phyloP scores from a whole-genome alignment of 2,329 filamentous ascomycete species.

The Chaetomiaceae sp. region DNA sequence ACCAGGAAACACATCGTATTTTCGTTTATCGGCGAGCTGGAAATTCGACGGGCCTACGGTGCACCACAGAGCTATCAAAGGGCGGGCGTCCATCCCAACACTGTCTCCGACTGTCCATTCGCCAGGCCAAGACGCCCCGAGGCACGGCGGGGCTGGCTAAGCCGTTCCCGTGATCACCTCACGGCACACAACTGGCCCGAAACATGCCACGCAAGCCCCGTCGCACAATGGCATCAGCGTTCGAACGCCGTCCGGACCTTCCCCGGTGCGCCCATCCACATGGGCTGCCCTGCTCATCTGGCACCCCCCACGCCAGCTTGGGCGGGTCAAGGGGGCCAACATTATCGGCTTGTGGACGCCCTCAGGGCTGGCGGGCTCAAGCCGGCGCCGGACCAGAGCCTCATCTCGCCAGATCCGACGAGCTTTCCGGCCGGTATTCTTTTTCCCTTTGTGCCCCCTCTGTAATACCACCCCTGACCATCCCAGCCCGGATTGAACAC shows the following conservation, averaged over 20 bases:
- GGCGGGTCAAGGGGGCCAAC: not conserved
- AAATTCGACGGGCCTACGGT: too few relatives aligned
- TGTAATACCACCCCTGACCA: not conserved
- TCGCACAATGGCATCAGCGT: slow-evolving; percentile 1
- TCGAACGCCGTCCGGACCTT: slow-evolving; percentile 2
- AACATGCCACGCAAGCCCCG: slow-evolving; percentile 16
- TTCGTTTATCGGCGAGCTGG: too few relatives aligned
- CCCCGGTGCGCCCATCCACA: not conserved
- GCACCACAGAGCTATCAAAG: too few relatives aligned
- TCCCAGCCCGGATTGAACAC: not conserved
- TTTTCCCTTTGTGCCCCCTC: not conserved
- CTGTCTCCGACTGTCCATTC: not conserved
- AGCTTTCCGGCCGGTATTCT: not conserved
- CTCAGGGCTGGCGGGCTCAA: not conserved
- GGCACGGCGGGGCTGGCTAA: not conserved
- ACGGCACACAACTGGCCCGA: slow-evolving; percentile 4
- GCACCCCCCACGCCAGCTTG: slow-evolving; percentile 8
- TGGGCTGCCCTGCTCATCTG: not conserved
- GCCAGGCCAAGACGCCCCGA: slow-evolving; percentile 3
- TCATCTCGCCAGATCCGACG: not conserved
- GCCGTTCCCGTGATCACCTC: slow-evolving; percentile 4
- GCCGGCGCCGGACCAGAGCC: slow-evolving; percentile 5
- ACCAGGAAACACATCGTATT: too few relatives aligned
- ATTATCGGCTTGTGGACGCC: too few relatives aligned
- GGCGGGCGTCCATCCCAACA: too few relatives aligned